Evolutionary conservation across 2,329 filamentous ascomycete genomes (phyloP).

Genomic region (Rutstroemia sp.): DNA sequence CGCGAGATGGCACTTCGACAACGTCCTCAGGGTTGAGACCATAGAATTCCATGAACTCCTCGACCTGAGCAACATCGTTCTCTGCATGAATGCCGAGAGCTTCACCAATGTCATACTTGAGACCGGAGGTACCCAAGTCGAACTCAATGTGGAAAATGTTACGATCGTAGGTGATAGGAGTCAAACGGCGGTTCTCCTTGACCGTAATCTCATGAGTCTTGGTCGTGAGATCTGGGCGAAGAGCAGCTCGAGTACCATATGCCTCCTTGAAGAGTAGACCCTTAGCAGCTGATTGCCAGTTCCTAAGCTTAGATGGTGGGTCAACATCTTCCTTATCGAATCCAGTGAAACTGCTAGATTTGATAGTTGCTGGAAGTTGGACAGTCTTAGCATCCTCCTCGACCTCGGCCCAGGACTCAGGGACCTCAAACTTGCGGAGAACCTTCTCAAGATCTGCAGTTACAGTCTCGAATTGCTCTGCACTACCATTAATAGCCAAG

Average conservation of each 20-base stretch:
- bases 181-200: constrained; percentile 92
- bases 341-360: constrained; percentile 71
- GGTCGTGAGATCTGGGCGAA: constrained; percentile 79
- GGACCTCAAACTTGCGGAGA: constrained; percentile 67
- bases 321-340: constrained; percentile 74
- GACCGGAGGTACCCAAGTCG: constrained; percentile 81
- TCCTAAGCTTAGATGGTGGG: constrained; percentile 55
- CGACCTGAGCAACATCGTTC: constrained; percentile 73
- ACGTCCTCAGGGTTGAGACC: constrained; percentile 74
- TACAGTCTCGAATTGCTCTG: constrained; percentile 42
- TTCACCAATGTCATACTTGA: constrained; percentile 96
- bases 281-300: constrained; percentile 82
- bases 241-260: constrained; percentile 62
- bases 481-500: constrained; percentile 48
- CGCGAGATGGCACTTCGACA: constrained; percentile 85
- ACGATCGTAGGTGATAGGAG: constrained; percentile 80
- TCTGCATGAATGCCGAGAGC: constrained; percentile 94
- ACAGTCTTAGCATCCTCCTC: constrained; percentile 49
- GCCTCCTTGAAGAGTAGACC: constrained; percentile 91
- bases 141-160: constrained; percentile 99
- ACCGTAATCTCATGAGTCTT: constrained; percentile 85
- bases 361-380: constrained; percentile 55
- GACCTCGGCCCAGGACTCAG: constrained; percentile 70
- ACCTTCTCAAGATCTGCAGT: constrained; percentile 61
- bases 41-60: constrained; percentile 84